Base-by-base conservation (phyloP, 2,329 filamentous ascomycete species). In the Cladophialophora immunda region DNA sequence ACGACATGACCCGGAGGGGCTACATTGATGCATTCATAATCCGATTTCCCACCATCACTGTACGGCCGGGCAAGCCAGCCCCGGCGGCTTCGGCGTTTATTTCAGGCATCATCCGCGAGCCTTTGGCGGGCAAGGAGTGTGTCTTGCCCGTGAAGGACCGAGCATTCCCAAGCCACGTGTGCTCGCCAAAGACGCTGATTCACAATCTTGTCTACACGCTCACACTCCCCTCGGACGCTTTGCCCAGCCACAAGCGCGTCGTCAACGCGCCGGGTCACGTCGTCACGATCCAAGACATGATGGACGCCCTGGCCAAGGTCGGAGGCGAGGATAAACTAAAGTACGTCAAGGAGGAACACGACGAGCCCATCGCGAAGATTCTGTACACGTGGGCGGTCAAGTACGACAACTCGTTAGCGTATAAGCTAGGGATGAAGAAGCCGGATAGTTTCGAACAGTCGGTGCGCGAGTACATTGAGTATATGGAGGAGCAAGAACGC, bases 81-180 rank as follows among this genome's bases (percentile, higher is more conserved):
- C 84, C 83, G 0, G 88, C 88, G 0, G 88, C 88, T n/a, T 87
- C 85, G 1, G 87, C 85, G 0, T 90, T 89, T 72, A 79, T 89
- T 9, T 88, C 84, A 0, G 87, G 87, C 13, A 89, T 90, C 76
- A 87, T 90, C 62, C 82, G 88, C 25, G 88, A 90, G 77, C 87
- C 88, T 0, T 80, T 90, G 72, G 80, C 83, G 41, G 87, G 87
- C 2, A 75, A 82, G 58, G 80, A 82, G 70, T 87, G 84, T 66
- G 75, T 85, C 0, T 82, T 89, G 64, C 79, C 79, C 1, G 84
- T 87, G 8, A 74, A 87, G 36, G 74, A 80, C 38, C 78, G 86
- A 2, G 70, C 71, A 0, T 88, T 87, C 74, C 76, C 78, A 47
- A 84, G 83, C 1, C 88, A 84, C 78, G 72, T 89, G 25, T 84